phyloP scores from a whole-genome alignment of 768 basidiomycete species.

The Pulveroboletus sp. region DNA sequence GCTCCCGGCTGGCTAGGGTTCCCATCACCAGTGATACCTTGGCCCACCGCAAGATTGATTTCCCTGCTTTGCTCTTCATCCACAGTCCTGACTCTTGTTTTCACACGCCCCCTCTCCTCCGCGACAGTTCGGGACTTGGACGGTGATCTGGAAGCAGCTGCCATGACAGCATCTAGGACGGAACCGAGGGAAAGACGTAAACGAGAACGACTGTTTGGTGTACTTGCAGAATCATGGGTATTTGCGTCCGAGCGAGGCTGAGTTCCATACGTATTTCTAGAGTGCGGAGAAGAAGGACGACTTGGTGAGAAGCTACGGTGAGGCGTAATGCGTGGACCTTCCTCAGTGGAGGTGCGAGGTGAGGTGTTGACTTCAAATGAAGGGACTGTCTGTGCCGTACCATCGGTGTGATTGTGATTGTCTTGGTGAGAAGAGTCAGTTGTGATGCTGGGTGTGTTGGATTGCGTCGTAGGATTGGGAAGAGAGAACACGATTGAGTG shows the following conservation, averaged over 20 bases:
- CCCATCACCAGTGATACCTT: not conserved
- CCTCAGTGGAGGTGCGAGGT: constrained; percentile 35
- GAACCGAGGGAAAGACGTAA: constrained; percentile 15
- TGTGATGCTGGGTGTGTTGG: constrained; percentile 6
- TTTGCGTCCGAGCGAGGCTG: not conserved
- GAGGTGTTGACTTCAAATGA: not conserved
- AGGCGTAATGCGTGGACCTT: not conserved
- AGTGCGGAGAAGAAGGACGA: not conserved
- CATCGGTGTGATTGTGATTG: not conserved
- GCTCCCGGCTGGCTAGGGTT: not conserved
- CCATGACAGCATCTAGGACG: constrained; percentile 18
- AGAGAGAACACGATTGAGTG: not conserved
- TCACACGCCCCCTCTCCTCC: constrained; percentile 29
- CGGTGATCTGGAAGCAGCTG: constrained; percentile 12
- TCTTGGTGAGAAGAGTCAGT: constrained; percentile 2
- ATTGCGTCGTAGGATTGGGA: not conserved
- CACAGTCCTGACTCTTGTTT: constrained; percentile 14
- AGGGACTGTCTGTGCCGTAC: not conserved
- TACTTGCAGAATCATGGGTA: not conserved
- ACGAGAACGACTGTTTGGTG: constrained; percentile 9
- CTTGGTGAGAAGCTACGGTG: not conserved
- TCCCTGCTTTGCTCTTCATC: not conserved
- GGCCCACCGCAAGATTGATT: not conserved
- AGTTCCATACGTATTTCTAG: not conserved
- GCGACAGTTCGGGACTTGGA: constrained; percentile 27